Evolutionary conservation across 176 grass and related monocot genomes (phyloP).

Genomic region (Aegilops bicornis): DNA sequence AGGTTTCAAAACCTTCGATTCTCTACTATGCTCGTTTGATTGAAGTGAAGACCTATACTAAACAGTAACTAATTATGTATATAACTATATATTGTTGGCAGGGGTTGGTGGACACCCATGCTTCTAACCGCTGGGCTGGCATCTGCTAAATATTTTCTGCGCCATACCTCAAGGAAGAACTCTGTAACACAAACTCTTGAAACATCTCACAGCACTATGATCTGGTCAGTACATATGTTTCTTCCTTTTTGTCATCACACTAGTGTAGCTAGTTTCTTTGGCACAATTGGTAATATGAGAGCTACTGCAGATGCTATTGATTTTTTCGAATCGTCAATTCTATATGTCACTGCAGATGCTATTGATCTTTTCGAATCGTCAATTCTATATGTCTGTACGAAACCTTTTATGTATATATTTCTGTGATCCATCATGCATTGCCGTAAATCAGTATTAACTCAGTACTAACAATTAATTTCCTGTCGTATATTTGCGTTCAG

Average conservation of each 20-base stretch:
- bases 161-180: slow-evolving; percentile 66
- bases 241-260: background rate
- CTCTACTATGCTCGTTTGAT: background rate
- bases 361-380: background rate
- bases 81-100: background rate
- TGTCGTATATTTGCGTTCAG: slow-evolving; percentile 17
- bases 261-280: background rate
- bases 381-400: background rate
- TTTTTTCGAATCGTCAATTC: background rate
- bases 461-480: background rate
- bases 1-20: slow-evolving; percentile 26
- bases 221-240: slow-evolving; percentile 26
- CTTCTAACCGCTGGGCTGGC: slow-evolving; percentile 69
- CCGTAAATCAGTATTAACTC: background rate
- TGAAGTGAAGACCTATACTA: background rate
- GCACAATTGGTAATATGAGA: background rate
- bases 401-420: background rate
- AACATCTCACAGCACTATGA: slow-evolving; percentile 90
- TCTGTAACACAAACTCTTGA: slow-evolving; percentile 62
- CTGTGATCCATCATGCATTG: background rate
- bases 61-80: background rate
- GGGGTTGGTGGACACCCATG: slow-evolving; percentile 88
- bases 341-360: background rate
- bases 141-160: slow-evolving; percentile 76
- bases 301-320: too few relatives aligned